Base-by-base conservation (phyloP, 495 filamentous ascomycete genomes). In the Hypoxylon perforatum region DNA sequence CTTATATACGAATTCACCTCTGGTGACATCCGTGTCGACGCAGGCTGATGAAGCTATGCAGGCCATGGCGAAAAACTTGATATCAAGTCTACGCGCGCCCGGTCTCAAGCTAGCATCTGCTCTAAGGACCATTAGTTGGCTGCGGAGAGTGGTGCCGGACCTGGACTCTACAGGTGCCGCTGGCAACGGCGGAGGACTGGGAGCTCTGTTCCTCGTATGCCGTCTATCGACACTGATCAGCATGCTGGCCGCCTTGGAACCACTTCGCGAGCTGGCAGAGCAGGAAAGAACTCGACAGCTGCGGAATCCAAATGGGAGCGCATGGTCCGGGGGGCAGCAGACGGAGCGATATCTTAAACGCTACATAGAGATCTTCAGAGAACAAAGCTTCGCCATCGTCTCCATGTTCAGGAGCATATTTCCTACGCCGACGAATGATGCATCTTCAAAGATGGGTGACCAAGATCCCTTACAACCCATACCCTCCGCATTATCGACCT, bases 321-420 rank as follows among this genome's bases (percentile, higher is more conserved):
- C 72, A n/a, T 91, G 90, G 89, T 85, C 88, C 0, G 87, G 85
- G 5, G 95, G 94, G 0, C 92, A 96, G 70, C 95, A 99, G 71
- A 97, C 94, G 1, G 96, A 97, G 72, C 85, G 92, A 21, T 99
- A 93, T 67, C 80, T 99, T 36, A 99, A 99, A 75, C 82, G 92
- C 52, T 99, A 96, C 78, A 90, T 99, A 69, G 96, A 99, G 75
- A 96, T 98, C 25, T 98, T 97, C 78, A 90, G 96, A 52, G 96
- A 99, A 77, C 96, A 99, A 77, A 95, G 92, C 70, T 99, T 99
- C 72, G 91, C 90, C 10, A 96, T 97, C 60, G 86, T 98, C 18
- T 93, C 91, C 17, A 91, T 97, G 85, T 97, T 95, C 74, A 90
- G 88, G 63, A 92, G 87, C 68, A 95, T 98, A 45, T 98, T 97